Base-by-base conservation (phyloP, 2,329 filamentous ascomycete genomes). In the Diaporthe batatas region DNA sequence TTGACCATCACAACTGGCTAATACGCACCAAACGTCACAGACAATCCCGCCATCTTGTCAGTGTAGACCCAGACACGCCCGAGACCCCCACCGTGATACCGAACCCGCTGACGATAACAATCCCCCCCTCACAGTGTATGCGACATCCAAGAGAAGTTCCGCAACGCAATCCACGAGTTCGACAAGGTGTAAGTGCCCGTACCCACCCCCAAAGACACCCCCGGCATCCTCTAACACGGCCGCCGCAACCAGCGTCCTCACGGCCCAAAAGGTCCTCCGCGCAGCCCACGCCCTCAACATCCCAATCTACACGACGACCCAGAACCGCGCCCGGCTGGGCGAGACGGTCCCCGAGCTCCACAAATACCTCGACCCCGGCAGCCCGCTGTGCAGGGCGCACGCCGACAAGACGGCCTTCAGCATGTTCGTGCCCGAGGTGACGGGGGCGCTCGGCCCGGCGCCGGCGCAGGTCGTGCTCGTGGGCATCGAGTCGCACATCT, bases 81-180 rank as follows among this genome's bases (percentile, higher is more conserved):
- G 3, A 25, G 21, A 6, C 12, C 10, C 1, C 34, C 16, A 18
- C 39, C 32, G 34, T 14, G 7, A 42, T 47, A 59, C 47, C 32
- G 18, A 14, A 4, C 18, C 29, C 47, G 7, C 32, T 47, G 39
- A 53, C 54, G 65, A 57, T 21, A 3, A 0, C 3, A 5, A 11
- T 36, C 34, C 55, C 25, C 29, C 34, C 32, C 18, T 21, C 39
- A 71, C 71, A 98, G 95, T 79, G 90, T 98, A 80, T 98, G 96
- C 85, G 96, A 98, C 80, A 87, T 98, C 75, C 96, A 98, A 84
- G 96, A 98, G 77, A 97, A 95, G 82, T 98, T 98, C 84, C 90
- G 94, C 74, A 86, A 87, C 11, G 92, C 91, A 71, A 98, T 98
- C 78, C 90, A 92, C 84, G 92, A 97, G 80, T 98, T 95, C 80